Evolutionary conservation across 352 stramenopile species (phyloP).

Genomic region (Pythium pyrilobum): DNA sequence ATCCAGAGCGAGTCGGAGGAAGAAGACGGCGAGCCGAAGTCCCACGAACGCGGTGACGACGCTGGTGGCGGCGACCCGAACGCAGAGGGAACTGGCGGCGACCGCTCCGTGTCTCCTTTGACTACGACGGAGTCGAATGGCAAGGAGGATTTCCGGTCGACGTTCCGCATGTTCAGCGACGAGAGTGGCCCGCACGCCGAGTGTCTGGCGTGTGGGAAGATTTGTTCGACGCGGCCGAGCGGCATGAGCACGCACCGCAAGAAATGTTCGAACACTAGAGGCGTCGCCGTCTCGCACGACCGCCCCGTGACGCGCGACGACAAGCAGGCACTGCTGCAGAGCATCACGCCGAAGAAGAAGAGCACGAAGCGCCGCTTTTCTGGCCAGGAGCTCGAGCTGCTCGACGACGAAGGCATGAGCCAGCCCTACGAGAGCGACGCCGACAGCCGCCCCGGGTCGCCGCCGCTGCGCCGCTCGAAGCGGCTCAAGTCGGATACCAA

Average conservation of each 20-base stretch:
- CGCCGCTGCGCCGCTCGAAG: conserved; percentile 16
- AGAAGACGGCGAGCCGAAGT: background rate
- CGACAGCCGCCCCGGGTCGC: background rate
- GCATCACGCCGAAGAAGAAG: conserved; percentile 16
- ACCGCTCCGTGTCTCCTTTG: too few relatives aligned
- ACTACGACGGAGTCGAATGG: too few relatives aligned
- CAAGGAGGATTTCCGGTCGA: background rate
- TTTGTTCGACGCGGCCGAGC: background rate
- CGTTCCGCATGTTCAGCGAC: background rate
- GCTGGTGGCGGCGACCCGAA: too few relatives aligned
- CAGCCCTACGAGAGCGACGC: conserved; percentile 1
- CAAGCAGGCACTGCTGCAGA: background rate
- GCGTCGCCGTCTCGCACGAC: too few relatives aligned
- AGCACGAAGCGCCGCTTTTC: conserved; percentile 10
- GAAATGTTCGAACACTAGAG: conserved; percentile 7
- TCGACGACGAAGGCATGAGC: conserved; percentile 1
- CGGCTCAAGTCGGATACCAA: conserved; percentile 10
- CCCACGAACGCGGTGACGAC: background rate
- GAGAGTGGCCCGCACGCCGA: background rate
- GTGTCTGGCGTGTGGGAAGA: conserved; percentile 8
- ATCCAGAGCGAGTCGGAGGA: background rate
- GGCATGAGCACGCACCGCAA: conserved; percentile 1
- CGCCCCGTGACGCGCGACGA: background rate
- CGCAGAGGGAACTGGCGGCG: too few relatives aligned
- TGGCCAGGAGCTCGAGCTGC: background rate